Evolutionary conservation across 163 green algal genomes (phyloP).

Genomic region (Coccomyxa subellipsoidea): DNA sequence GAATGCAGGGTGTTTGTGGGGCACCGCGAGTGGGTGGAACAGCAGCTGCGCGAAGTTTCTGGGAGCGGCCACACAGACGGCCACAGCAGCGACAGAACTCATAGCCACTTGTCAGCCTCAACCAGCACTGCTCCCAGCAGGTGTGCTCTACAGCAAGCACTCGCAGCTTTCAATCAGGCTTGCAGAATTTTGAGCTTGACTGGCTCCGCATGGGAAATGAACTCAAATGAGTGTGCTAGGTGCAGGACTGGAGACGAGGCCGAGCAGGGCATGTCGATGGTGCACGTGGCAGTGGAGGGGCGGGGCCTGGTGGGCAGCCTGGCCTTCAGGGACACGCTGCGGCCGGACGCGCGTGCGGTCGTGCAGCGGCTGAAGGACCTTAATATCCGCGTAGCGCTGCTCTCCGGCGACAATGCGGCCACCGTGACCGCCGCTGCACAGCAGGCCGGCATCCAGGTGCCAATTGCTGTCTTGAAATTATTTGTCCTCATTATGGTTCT

Average conservation of each 20-base stretch:
- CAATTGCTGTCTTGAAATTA: not conserved
- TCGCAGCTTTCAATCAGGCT: too few species aligned
- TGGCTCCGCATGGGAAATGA: too few species aligned
- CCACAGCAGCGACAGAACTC: not conserved
- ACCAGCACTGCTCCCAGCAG: not conserved
- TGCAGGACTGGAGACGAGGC: not conserved
- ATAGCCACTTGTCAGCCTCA: not conserved
- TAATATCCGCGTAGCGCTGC: constrained; percentile 57
- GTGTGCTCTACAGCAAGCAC: too few species aligned
- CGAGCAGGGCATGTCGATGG: constrained; percentile 5
- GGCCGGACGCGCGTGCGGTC: constrained; percentile 57
- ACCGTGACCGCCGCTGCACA: constrained; percentile 34
- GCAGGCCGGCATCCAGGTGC: not conserved
- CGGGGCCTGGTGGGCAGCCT: constrained; percentile 64
- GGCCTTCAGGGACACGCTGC: constrained; percentile 62
- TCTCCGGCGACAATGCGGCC: constrained; percentile 70
- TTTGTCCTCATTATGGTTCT: not conserved
- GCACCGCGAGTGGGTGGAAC: constrained; percentile 59
- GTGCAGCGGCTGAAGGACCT: constrained; percentile 52
- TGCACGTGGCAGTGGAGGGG: constrained; percentile 58
- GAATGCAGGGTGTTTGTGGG: constrained; percentile 61
- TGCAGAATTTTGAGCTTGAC: too few species aligned
- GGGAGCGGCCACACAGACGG: not conserved
- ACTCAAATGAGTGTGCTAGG: too few species aligned
- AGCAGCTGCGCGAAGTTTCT: constrained; percentile 29